Conservation (phyloP, 257 asterid species). For the Lavandula angustifolia region DNA sequence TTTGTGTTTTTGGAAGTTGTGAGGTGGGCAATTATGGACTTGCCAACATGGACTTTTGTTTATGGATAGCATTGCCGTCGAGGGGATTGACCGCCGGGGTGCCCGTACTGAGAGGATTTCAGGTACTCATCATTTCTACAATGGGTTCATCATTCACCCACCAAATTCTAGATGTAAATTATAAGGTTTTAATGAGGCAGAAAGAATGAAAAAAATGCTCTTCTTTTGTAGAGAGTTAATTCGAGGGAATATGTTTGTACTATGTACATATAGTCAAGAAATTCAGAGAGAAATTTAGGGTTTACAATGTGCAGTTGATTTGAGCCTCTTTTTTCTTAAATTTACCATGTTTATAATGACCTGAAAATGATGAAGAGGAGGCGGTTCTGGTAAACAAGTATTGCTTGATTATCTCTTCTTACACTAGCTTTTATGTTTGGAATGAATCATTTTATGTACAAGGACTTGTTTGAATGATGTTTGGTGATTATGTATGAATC, state of each 20-base stretch:
- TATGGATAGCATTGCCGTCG: conserved; percentile 25
- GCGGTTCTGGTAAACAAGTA: neutral
- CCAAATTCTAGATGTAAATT: too few relatives aligned
- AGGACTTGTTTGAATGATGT: neutral
- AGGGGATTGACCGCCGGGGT: conserved; percentile 34
- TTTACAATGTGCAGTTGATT: conserved; percentile 30
- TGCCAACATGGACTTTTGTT: conserved; percentile 27
- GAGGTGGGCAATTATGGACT: conserved; percentile 24
- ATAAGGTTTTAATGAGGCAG: too few relatives aligned
- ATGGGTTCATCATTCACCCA: neutral
- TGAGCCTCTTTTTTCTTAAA: conserved; percentile 50
- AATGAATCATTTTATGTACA: neutral
- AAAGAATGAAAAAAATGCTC: too few relatives aligned
- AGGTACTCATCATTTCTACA: conserved; percentile 30
- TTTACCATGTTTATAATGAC: conserved; percentile 54
- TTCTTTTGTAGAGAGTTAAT: too few relatives aligned
- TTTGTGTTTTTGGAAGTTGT: neutral
- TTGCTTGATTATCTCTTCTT: neutral
- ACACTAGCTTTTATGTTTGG: neutral
- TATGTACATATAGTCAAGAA: neutral
- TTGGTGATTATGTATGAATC: neutral
- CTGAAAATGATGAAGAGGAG: conserved; percentile 22
- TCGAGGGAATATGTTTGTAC: neutral
- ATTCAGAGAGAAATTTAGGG: neutral
- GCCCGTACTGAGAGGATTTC: conserved; percentile 49